phyloP scores from a whole-genome alignment of 1,284 basidiomycete genomes.

The Trametes versicolor region DNA sequence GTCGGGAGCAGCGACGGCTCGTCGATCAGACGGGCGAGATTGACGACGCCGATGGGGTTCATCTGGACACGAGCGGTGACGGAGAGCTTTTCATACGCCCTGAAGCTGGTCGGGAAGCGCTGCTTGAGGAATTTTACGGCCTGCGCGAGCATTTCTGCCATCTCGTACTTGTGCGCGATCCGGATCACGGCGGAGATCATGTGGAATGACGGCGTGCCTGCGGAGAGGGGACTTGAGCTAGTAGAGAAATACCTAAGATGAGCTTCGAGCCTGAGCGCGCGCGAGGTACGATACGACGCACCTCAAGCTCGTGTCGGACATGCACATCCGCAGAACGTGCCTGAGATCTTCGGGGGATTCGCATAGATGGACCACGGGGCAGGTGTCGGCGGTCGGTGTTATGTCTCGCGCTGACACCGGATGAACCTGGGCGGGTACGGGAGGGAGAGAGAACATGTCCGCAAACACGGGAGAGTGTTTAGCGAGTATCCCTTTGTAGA shows the following conservation, averaged over 20 bases:
- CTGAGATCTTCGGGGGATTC: constrained; percentile 20
- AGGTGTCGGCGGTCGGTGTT: too few species aligned
- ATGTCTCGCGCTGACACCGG: too few species aligned
- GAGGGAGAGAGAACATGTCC: constrained; percentile 23
- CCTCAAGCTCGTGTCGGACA: not conserved
- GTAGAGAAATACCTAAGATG: too few species aligned
- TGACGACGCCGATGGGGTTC: constrained; percentile 13
- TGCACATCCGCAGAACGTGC: constrained; percentile 7
- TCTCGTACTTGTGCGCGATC: constrained; percentile 6
- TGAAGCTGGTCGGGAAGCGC: not conserved
- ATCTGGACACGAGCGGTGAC: too few species aligned
- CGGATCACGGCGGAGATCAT: not conserved
- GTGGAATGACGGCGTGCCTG: too few species aligned
- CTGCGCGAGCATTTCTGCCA: not conserved
- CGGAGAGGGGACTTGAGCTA: too few species aligned
- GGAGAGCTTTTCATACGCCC: too few species aligned
- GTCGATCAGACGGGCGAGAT: constrained; percentile 3
- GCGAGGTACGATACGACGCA: too few species aligned
- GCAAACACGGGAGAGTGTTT: constrained; percentile 22
- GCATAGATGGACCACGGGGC: constrained; percentile 7
- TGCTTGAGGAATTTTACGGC: not conserved
- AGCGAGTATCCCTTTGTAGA: constrained; percentile 24
- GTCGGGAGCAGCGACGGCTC: not conserved
- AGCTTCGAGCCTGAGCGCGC: too few species aligned
- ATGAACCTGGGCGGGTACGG: too few species aligned